phyloP scores from a whole-genome alignment of 331 rosid species.

The Telfairia occidentalis region DNA sequence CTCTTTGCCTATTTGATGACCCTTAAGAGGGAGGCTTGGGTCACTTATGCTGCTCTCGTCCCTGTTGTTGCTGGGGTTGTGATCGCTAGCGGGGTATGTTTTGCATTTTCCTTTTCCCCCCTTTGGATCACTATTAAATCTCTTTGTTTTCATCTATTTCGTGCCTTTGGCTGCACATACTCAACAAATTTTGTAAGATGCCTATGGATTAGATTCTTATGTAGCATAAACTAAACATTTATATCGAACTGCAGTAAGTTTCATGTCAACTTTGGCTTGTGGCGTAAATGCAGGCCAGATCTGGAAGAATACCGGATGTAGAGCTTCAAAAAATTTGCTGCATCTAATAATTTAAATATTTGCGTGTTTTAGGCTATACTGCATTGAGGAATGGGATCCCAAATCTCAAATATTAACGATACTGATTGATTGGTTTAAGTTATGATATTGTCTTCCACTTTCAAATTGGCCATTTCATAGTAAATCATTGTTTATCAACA shows the following conservation, averaged over 20 bases:
- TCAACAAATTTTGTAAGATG: background rate
- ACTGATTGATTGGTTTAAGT: background rate
- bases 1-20: slow-evolving; percentile 75
- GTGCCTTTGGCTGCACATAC: background rate
- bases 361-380: background rate
- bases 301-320: background rate
- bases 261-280: background rate
- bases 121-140: background rate
- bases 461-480: background rate
- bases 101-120: background rate
- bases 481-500: background rate
- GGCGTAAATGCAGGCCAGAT: background rate
- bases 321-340: background rate
- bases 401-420: background rate
- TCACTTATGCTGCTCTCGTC: slow-evolving; percentile 84
- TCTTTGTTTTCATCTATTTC: background rate
- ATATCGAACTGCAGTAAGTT: background rate
- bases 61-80: slow-evolving; percentile 98
- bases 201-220: background rate
- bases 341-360: background rate
- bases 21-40: slow-evolving; percentile 89
- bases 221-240: background rate
- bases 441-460: background rate
- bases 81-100: slow-evolving; percentile 95
- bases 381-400: background rate